phyloP scores from a whole-genome alignment of 108 stramenopile species.

The Skeletonema potamos region DNA sequence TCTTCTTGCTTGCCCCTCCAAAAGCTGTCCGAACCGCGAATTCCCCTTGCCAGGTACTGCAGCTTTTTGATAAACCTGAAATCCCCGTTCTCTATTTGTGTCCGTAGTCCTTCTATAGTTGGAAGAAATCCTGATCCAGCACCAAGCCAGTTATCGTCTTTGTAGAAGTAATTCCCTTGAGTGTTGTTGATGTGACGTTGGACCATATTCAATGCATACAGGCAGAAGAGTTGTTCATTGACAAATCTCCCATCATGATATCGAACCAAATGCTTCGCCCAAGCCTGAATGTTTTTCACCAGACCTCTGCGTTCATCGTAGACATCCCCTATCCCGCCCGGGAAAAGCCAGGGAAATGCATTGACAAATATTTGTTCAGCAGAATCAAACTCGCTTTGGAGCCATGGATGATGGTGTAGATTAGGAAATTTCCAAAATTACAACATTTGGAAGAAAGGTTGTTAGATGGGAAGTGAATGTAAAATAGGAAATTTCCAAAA shows the following conservation, averaged over 20 bases:
- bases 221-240: background rate
- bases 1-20: conserved; percentile 17
- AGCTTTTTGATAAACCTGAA: background rate
- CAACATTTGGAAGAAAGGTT: too few species aligned
- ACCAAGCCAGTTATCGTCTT: background rate
- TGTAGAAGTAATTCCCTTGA: conserved; percentile 14
- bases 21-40: conserved; percentile 16
- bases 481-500: too few species aligned
- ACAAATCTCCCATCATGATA: conserved; percentile 29
- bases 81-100: conserved; percentile 5
- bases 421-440: too few species aligned
- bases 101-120: conserved; percentile 19
- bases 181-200: conserved; percentile 9
- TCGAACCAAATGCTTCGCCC: conserved; percentile 20
- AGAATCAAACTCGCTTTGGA: conserved; percentile 4
- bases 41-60: background rate
- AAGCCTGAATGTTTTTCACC: background rate
- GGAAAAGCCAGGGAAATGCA: conserved; percentile 21
- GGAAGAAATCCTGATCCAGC: background rate
- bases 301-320: conserved; percentile 14
- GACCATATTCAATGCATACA: conserved; percentile 18
- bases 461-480: too few species aligned
- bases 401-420: background rate
- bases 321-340: conserved; percentile 20
- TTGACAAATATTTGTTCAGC: conserved; percentile 5